Evolutionary conservation across 2,329 filamentous ascomycete genomes (phyloP), one percentile per base, ranked within the genome.

Genomic region (Leptographium procerum): DNA sequence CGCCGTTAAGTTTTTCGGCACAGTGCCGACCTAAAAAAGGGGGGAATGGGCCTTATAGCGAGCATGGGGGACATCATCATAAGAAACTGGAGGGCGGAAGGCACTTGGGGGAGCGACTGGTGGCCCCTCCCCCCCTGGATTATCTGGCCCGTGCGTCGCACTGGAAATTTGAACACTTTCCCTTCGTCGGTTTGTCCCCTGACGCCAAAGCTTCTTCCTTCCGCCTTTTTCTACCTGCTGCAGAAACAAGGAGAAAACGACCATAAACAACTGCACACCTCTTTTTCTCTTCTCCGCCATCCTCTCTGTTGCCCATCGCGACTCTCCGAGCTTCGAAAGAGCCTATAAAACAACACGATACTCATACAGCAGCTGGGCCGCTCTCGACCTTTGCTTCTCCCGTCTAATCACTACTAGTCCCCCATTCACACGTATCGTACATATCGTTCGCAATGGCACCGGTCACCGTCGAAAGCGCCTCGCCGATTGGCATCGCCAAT

Each of bases 401-500:
- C 33, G 5, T n/a, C 50, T 52, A 52, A 14, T 26, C 33, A n/a
- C 19, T 31, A 45, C 40, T 31, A 16, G 29, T 43, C 33, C 33
- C 45, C 16, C 16, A 36, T 16, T 22, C 45, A n/a, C 45, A 33
- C 36, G 7, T 16, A 24, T 24, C 26, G 31, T 36, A 13, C 43
- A 51, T 43, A 50, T 14, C 26, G n/a, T 34, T 51, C 43, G 65
- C 68, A 72, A 85, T 85, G 83, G 79, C 82, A 73, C 72, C 78
- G 67, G 69, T 78, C 65, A 71, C 78, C 69, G 72, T 78, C 65
- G 81, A 84, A 72, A 84, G 77, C 73, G 81, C 82, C 68, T 84
- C 81, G 69, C 82, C 82, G 68, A 86, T 87, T 81, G 84, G 84
- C 74, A 87, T 87, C 77, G 84, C 84, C 76, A 87, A 87, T 74